Evolutionary conservation across 2,329 filamentous ascomycete genomes (phyloP).

Genomic region (Penicillium sp.): DNA sequence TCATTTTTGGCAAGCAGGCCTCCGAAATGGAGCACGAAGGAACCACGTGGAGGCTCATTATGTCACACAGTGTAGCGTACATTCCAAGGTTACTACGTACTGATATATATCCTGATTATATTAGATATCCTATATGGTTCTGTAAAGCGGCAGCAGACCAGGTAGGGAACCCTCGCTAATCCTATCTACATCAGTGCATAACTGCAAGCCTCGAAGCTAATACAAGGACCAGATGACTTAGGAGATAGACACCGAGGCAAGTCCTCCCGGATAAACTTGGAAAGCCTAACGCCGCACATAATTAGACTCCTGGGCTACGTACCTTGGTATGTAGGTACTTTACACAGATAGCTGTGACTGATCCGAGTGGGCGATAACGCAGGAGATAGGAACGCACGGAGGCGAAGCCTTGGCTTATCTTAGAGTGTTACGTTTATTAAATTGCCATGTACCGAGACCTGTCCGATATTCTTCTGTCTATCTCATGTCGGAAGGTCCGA

Average conservation of each 20-base stretch:
- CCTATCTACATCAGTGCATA: not conserved
- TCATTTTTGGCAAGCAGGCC: not conserved
- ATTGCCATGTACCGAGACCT: no score
- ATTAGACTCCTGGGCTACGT: not conserved
- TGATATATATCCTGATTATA: no score
- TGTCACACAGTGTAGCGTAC: no score
- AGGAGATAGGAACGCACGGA: not conserved
- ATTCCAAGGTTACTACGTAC: no score
- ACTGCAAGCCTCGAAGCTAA: no score
- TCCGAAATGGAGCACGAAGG: no score
- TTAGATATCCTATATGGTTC: no score
- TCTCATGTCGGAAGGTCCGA: not conserved
- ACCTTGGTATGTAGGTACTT: no score
- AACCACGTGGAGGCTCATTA: no score
- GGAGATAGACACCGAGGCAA: not conserved
- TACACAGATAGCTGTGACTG: not conserved
- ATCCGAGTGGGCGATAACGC: conserved; percentile 7
- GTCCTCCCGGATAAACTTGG: not conserved
- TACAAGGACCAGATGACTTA: no score
- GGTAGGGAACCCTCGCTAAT: not conserved
- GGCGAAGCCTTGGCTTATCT: not conserved
- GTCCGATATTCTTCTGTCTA: not conserved
- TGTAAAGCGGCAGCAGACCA: not conserved
- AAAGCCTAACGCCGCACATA: not conserved
- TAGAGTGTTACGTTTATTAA: not conserved